Evolutionary conservation across 805 yeast species (phyloP), one percentile per base, ranked within the genome.

Genomic region (Spathaspora gorwiae): DNA sequence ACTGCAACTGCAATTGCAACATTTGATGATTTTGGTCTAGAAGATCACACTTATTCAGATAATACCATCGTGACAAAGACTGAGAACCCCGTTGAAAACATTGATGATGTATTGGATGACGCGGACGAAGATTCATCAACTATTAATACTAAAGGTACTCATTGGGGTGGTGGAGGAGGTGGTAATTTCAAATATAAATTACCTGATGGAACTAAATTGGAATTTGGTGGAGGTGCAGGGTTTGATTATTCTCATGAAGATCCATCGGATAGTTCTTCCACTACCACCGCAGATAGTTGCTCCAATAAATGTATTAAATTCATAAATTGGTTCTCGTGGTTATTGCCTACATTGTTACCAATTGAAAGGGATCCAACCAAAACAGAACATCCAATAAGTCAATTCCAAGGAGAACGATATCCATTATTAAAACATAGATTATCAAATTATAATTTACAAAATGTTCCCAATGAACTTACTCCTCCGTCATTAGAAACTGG

Each of bases 151-250:
- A 26, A 40, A 27, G 50, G 48, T 15, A 50, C 53, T 33, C 56
- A 54, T 34, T 50, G 49, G 34, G 63, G 60, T 15, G 63, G 65
- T 7, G 65, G 64, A 12, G 62, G 62, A 11, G 64, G 63, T 10
- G 63, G 64, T 6, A 48, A 50, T 34, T 50, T 52, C 44, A 52
- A 53, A 26, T 49, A 43, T 40, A 54, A 50, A 37, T 38, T 54
- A 6, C 64, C 64, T 9, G 49, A 50, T 38, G 64, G 65, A 26
- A 33, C 55, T 8, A 53, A 50, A 39, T 15, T 60, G 12, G 53
- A 51, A 26, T 53, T 60, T 45, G 66, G 65, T 9, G 64, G 60
- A 29, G 65, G 65, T 24, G 64, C 54, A 4, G 65, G 66, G 3
- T 54, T 56, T 49, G 61, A 53, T 38, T 62, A 53, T 38, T 40